Evolutionary conservation across 108 stramenopile genomes (phyloP), one percentile per base, ranked within the genome.

Genomic region (Cyclotella sp.): DNA sequence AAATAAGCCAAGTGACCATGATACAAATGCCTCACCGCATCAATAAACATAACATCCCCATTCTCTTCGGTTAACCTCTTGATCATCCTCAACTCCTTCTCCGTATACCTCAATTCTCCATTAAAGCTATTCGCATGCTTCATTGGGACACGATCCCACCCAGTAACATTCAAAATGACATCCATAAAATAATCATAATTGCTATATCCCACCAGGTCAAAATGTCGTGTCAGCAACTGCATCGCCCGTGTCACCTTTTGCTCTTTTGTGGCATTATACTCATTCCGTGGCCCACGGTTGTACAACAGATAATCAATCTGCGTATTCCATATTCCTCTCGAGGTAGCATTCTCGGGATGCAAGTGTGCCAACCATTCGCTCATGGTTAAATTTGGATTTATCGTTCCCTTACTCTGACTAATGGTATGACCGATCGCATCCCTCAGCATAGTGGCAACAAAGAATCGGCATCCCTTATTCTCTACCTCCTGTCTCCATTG

Each of bases 11-110:
- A 42, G 53, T 76, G 58, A 5, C 82, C 82, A 47, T 77, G 70
- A 60, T 83, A 83, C 21, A 83, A 28, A 70, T 83, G 82, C 27
- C 42, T 77, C 54, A 83, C 82, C 43, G 82, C 82, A 74, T 83
- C 82, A 57, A 83, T 73, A 70, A 83, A 83, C 55, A 62, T 28
- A 13, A 83, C 82, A 60, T 77, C 82, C n/a, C 82, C 82, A 57
- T 83, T 83, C 54, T 30, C 72, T 51, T 77, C 82, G 2, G 76
- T 83, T 45, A 83, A 63, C 24, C 45, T 39, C 60, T 76, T 72
- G 44, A 83, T 66, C 71, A 71, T 77, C 12, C 72, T 51, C 45
- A 83, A 63, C 57, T 83, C 75, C 55, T 65, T 69, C 40, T 83
- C 71, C 0, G 71, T 83, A 57, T 66, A 83, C 9, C 76, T 68